Base-by-base conservation (phyloP, 768 basidiomycete genomes). In the Psilocybe azurescens region DNA sequence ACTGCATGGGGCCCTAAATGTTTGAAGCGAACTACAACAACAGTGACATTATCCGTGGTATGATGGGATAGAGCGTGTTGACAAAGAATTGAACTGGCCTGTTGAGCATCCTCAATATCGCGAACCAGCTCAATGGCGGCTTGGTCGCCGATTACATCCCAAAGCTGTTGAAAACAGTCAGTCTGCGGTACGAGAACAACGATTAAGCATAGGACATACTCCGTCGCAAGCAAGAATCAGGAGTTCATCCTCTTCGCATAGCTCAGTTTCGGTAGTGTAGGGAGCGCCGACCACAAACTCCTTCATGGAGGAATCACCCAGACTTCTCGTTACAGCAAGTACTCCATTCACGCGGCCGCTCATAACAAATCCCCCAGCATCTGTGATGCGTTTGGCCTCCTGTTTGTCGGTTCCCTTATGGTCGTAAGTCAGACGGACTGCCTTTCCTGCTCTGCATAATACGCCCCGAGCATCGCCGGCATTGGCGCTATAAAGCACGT, bases 231-330 rank as follows among this genome's bases (percentile, higher is more conserved):
- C 97, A 62, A 99, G 83, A 61, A 99, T 92, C 66, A 98, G 73
- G 74, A 97, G 94, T 73, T 99, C 97, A 72, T 99, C 97, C 5
- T 93, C 89, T 7, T 93, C 88, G 58, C 90, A 90, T 46, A 99
- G 78, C 67, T 90, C 87, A 11, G 97, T 98, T 75, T 98, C 96
- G n/a, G 97, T 99, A 18, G 97, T 99, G 76, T 97, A 99, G 5
- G 97, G 97, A 30, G 93, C 86, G 1, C 97, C 97, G 52, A 99
- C 97, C 10, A 99, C 97, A 73, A 96, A 99, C 70, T 99, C 97
- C 77, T 99, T 99, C 97, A 99, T 99, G 6, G 94, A 92, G 1
- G 95, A 92, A 72, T 99, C 97, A 36, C 97, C 97, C 59, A 99
- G 79, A 69, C 95, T 95, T 60, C 97, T 84, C 16, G 97, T 99